phyloP scores from a whole-genome alignment of 2,329 filamentous ascomycete species.

The Apiospora aurea region DNA sequence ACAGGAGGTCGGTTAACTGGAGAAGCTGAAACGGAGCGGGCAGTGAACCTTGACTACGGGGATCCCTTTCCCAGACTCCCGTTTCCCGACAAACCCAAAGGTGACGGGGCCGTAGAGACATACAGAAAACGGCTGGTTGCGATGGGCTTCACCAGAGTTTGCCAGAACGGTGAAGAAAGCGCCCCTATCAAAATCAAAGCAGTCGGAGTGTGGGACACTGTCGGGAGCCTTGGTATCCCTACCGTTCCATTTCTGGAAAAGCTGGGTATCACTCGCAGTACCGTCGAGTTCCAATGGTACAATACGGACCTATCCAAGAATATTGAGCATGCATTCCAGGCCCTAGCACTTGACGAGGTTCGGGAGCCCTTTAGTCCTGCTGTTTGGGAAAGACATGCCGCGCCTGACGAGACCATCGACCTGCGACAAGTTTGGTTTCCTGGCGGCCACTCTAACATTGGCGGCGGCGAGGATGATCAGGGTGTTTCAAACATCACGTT shows the following conservation, averaged over 20 bases:
- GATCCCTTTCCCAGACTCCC: slow-evolving; percentile 56
- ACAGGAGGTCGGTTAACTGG: background rate
- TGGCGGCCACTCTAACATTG: slow-evolving; percentile 74
- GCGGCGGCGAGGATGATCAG: slow-evolving; percentile 68
- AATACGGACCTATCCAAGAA: slow-evolving; percentile 60
- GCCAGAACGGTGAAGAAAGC: slow-evolving; percentile 45
- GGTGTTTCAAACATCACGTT: slow-evolving; percentile 47
- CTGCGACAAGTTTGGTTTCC: slow-evolving; percentile 70
- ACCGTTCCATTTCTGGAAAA: slow-evolving; percentile 46
- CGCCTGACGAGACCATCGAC: slow-evolving; percentile 49
- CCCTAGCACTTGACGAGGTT: slow-evolving; percentile 64
- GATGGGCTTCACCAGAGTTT: slow-evolving; percentile 51
- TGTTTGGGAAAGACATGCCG: slow-evolving; percentile 57
- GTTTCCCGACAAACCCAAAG: slow-evolving; percentile 57
- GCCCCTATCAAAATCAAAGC: slow-evolving; percentile 40
- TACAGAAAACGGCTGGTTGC: slow-evolving; percentile 55
- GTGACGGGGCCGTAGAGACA: slow-evolving; percentile 46
- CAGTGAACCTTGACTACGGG: slow-evolving; percentile 48
- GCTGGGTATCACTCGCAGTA: slow-evolving; percentile 53
- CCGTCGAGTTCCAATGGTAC: slow-evolving; percentile 51
- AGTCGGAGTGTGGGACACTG: slow-evolving; percentile 58
- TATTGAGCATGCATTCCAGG: slow-evolving; percentile 66
- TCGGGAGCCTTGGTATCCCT: slow-evolving; percentile 52
- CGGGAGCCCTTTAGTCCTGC: slow-evolving; percentile 62
- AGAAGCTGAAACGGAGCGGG: background rate